A percentile compares a stretch with the other conserved stretches of the same genome.
These are phyloP conservation scores for Piloderma croceum DNA, from an alignment of 768 basidiomycete genomes.

Conservation along the genomic window DNA sequence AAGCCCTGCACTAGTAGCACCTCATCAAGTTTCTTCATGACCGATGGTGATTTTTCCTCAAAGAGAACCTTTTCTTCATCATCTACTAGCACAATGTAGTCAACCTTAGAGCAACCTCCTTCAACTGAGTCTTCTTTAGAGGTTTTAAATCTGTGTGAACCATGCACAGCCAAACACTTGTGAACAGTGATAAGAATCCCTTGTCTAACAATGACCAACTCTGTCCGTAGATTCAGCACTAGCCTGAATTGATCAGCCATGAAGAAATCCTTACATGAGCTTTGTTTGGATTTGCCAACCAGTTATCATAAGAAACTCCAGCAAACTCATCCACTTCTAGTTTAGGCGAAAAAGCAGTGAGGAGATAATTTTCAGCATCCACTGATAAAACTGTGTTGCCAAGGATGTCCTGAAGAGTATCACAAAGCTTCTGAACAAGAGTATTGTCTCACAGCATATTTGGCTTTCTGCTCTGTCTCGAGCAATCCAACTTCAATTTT, in stretches of 20 bases:
- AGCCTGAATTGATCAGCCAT: slow-evolving; percentile 8
- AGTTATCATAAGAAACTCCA: no score
- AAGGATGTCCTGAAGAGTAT: slow-evolving; percentile 13
- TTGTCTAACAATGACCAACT: slow-evolving; percentile 5
- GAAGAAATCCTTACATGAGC: slow-evolving; percentile 7
- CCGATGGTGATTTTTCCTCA: slow-evolving; percentile 18
- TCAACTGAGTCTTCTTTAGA: slow-evolving; percentile 7
- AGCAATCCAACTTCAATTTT: slow-evolving; percentile 9
- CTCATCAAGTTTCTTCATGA: slow-evolving; percentile 10
- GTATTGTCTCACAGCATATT: no score
- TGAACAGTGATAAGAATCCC: slow-evolving; percentile 4
- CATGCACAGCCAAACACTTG: slow-evolving; percentile 6
- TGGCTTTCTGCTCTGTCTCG: slow-evolving; percentile 5
- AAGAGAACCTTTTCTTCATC: slow-evolving; percentile 6
- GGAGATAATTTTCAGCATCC: slow-evolving; percentile 9
- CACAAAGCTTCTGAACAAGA: slow-evolving; percentile 15
- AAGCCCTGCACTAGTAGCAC: slow-evolving; percentile 7
- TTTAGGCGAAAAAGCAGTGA: slow-evolving; percentile 10
- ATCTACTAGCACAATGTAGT: slow-evolving; percentile 11
- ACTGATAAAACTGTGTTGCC: slow-evolving; percentile 9
- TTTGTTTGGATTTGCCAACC: slow-evolving; percentile 12
- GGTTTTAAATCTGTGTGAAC: background rate
- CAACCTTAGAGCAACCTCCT: slow-evolving; percentile 12
- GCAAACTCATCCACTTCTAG: slow-evolving; percentile 9
- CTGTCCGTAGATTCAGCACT: no score